Base-by-base conservation (phyloP, 371 early-diverging fungal species). In the Umbelopsis sp. region DNA sequence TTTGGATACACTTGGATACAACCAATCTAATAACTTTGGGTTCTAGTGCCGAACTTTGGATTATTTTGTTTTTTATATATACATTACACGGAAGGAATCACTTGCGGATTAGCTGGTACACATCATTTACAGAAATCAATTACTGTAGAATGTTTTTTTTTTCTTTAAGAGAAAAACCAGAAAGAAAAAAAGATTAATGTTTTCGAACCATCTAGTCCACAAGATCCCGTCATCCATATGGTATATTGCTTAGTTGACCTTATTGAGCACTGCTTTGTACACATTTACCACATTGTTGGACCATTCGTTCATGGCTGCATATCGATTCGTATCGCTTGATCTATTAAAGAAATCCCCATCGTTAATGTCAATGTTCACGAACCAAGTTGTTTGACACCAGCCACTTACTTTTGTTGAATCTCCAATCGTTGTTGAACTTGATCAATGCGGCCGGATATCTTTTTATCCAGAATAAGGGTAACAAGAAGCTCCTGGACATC, bases 401-500 rank as follows among this genome's bases (percentile, higher is more conserved):
- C 52, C 67, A 2, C 83, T 35, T 85, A 91, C 92, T 86, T 83
- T 72, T 85, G 82, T 50, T 92, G 84, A 10, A 95, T 80, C 63
- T 91, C 92, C 20, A 89, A 74, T 20, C 88, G 84, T 44, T 80
- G 83, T 70, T 88, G 84, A 20, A 94, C 89, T 76, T 97, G 97
- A 81, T 97, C 97, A 63, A 97, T 96, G 66, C 81, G 80, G 1
- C 93, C 98, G 7, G 80, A 79, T 63, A 97, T 86, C 65, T 93
- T 92, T 70, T 88, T 85, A 80, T 97, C 96, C 72, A 97, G 77
- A 62, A 97, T 96, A 46, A 97, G 82, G 3, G 83, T 83, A 7
- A 97, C 91, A 41, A 96, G 80, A 25, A 97, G 77, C 25, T 93
- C 92, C 71, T 96, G 95, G 11, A 93, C 96, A 66, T 94, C 94